Evolutionary conservation across 1,284 basidiomycete species (phyloP).

Genomic region (Naganishia sp.): DNA sequence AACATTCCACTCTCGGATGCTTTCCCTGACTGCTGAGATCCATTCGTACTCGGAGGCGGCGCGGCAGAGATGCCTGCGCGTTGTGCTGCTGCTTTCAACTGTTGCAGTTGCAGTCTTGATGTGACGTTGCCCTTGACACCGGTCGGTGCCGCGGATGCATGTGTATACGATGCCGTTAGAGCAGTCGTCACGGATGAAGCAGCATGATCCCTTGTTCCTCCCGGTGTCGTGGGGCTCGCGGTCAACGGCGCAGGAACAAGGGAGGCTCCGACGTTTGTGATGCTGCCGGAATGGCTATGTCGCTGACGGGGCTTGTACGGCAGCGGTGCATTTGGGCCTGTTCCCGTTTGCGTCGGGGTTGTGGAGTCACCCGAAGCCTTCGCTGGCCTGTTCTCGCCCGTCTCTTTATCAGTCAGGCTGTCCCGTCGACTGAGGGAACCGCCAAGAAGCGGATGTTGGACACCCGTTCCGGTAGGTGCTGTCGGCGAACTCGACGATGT

Average conservation of each 20-base stretch:
- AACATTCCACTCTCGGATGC: slow-evolving; percentile 54
- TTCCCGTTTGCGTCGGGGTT: too few relatives aligned
- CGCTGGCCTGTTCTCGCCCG: too few relatives aligned
- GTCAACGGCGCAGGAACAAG: slow-evolving; percentile 14
- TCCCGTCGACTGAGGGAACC: slow-evolving; percentile 12
- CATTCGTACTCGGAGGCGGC: background rate
- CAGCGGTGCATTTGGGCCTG: slow-evolving; percentile 13
- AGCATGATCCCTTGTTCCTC: slow-evolving; percentile 5
- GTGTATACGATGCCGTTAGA: slow-evolving; percentile 25
- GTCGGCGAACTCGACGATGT: background rate
- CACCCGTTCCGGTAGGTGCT: background rate
- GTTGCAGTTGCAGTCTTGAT: slow-evolving; percentile 66
- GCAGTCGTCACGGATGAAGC: slow-evolving; percentile 10
- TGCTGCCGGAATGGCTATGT: slow-evolving; percentile 21
- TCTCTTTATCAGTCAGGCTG: slow-evolving; percentile 1
- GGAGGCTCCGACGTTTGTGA: slow-evolving; percentile 6
- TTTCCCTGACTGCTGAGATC: background rate
- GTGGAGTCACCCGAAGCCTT: background rate
- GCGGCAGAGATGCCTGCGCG: slow-evolving; percentile 62
- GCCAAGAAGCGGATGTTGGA: slow-evolving; percentile 20
- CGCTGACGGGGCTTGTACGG: slow-evolving; percentile 50
- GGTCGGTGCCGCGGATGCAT: slow-evolving; percentile 16
- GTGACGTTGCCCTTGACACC: slow-evolving; percentile 36
- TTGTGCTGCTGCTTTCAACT: slow-evolving; percentile 77
- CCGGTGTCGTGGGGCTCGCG: slow-evolving; percentile 39